Evolutionary conservation across 1,284 basidiomycete genomes (phyloP).

Genomic region (Erythrobasidium hasegawianum): DNA sequence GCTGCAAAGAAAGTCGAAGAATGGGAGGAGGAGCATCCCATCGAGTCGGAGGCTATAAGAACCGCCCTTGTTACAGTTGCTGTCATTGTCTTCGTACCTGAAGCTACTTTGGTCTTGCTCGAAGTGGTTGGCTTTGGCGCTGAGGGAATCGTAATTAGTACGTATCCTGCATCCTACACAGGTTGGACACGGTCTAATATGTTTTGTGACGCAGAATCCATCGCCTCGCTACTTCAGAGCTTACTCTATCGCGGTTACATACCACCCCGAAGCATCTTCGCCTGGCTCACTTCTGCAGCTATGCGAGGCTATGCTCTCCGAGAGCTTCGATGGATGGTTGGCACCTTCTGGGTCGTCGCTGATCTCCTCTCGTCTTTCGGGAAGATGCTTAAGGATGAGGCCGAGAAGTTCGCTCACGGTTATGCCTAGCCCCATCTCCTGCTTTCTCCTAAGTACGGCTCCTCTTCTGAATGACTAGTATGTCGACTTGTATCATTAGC

Average conservation of each 20-base stretch:
- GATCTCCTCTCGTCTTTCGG: too few species aligned
- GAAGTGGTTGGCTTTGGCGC: background rate
- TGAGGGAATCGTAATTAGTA: background rate
- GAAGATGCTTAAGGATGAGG: too few species aligned
- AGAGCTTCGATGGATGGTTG: background rate
- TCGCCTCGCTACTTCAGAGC: background rate
- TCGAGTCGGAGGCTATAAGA: background rate
- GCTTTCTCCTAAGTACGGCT: too few species aligned
- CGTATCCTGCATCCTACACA: background rate
- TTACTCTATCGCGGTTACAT: background rate
- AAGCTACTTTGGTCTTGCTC: background rate
- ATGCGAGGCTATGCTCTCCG: conserved; percentile 1
- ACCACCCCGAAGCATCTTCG: background rate
- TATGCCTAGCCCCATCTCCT: too few species aligned
- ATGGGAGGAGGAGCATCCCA: background rate
- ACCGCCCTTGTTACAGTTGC: background rate
- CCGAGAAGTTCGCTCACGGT: too few species aligned
- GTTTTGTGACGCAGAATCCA: background rate
- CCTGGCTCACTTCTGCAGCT: background rate
- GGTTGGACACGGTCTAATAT: too few species aligned
- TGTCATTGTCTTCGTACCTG: background rate
- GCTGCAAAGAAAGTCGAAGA: background rate
- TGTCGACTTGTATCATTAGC: too few species aligned
- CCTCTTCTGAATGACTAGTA: too few species aligned
- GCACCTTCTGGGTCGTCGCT: background rate